Percentiles rank a stretch among this genome's conserved stretches.
Conservation (phyloP, 192 early-diverging fungal genomes). For the Backusella macrospora region DNA sequence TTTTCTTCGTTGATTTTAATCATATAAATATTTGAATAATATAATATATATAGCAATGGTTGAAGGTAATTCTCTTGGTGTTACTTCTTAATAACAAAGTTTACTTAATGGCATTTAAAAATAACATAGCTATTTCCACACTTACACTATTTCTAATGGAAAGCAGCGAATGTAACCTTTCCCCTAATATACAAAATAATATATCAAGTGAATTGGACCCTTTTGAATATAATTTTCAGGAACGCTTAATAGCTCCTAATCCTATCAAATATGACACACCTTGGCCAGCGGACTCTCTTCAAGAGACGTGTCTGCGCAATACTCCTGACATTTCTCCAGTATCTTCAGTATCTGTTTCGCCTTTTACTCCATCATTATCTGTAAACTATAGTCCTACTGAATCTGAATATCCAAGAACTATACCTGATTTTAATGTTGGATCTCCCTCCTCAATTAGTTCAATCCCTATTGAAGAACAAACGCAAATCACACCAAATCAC, state of each 20-base stretch:
- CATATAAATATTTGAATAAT: background rate
- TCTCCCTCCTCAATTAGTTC: background rate
- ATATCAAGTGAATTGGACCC: slow-evolving; percentile 20
- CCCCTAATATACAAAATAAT: background rate
- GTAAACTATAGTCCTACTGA: background rate
- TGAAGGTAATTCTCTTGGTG: background rate
- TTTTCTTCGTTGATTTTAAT: background rate
- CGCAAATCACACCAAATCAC: background rate
- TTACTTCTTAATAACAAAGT: background rate
- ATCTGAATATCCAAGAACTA: background rate
- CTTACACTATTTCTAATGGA: slow-evolving; percentile 25
- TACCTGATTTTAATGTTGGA: background rate
- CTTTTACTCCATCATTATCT: slow-evolving; percentile 4
- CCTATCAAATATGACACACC: background rate
- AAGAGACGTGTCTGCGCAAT: background rate
- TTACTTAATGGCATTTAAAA: background rate
- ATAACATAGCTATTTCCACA: slow-evolving; percentile 11
- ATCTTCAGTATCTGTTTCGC: background rate
- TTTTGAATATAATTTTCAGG: slow-evolving; percentile 24
- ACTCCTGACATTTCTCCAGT: background rate
- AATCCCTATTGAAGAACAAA: background rate
- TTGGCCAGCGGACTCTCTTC: background rate
- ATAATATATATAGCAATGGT: background rate
- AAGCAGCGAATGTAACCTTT: slow-evolving; percentile 29
- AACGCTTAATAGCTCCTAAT: background rate